Percentiles rank a stretch among this genome's conserved stretches.
These are phyloP conservation scores for Medakamo hakoo DNA, from an alignment of 139 green algal genomes.

Conservation along the genomic window DNA sequence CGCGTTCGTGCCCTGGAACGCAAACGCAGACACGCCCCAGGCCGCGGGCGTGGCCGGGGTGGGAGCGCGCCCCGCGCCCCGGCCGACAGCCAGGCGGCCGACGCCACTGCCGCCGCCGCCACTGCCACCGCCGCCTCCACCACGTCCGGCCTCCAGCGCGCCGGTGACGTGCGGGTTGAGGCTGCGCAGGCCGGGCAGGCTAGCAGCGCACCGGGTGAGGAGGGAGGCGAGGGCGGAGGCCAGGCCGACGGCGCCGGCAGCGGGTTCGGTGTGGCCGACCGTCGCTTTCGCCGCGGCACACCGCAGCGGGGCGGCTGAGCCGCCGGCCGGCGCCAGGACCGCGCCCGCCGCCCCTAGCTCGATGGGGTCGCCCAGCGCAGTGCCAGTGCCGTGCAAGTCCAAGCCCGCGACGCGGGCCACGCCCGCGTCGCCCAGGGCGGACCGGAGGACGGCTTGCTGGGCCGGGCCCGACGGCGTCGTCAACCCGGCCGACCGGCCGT, in stretches of 20 bases:
- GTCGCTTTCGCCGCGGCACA: conserved; percentile 45
- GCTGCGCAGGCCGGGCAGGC: conserved; percentile 13
- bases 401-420: conserved; percentile 10
- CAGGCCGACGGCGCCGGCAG: conserved; percentile 40
- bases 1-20: conserved; percentile 26
- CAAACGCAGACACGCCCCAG: conserved; percentile 21
- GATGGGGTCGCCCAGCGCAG: conserved; percentile 66
- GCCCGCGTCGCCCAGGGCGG: conserved; percentile 8
- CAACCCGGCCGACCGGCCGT: conserved; percentile 34
- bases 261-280: conserved; percentile 58
- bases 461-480: conserved; percentile 41
- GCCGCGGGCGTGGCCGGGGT: too few species aligned
- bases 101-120: background rate
- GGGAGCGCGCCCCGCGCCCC: too few species aligned
- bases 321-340: conserved; percentile 6
- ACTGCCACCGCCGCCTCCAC: background rate
- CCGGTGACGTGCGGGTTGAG: conserved; percentile 46
- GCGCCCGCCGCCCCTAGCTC: conserved; percentile 48
- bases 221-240: background rate
- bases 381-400: conserved; percentile 53
- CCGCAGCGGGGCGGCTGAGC: conserved; percentile 11
- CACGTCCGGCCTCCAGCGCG: conserved; percentile 8
- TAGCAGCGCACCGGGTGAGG: too few species aligned
- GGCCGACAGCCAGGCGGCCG: background rate
- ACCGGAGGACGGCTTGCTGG: conserved; percentile 23